Evolutionary conservation across 139 green algal genomes (phyloP).

Genomic region (Chlamydomonas schloesseri): DNA sequence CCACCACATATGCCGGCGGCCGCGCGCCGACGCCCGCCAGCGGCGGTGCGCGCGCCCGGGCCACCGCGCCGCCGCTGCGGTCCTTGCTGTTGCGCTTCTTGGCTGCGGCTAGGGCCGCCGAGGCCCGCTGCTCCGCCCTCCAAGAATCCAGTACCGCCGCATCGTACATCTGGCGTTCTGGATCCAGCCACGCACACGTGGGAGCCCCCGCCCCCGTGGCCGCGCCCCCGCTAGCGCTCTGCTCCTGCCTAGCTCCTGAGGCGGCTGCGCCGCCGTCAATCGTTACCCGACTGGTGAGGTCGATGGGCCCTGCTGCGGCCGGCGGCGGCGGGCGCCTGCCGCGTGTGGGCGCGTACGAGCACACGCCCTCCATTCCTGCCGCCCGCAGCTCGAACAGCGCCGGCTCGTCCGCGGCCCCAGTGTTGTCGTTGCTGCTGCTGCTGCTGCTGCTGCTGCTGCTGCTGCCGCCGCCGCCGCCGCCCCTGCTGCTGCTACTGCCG

Average conservation of each 20-base stretch:
- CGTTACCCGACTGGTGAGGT: no score
- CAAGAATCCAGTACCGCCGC: not conserved
- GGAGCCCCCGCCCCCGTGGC: not conserved
- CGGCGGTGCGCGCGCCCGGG: not conserved
- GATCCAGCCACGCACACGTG: constrained; percentile 20
- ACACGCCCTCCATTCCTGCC: not conserved
- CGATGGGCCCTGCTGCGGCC: not conserved
- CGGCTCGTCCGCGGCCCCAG: no score
- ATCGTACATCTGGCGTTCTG: not conserved
- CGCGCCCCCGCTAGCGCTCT: not conserved
- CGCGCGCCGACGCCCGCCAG: not conserved
- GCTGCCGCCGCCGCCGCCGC: not conserved
- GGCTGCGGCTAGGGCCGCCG: no score
- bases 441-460: not conserved
- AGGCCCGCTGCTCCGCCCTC: not conserved
- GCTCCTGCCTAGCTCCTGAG: no score
- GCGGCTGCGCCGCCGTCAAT: not conserved
- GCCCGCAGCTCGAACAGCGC: constrained; percentile 4
- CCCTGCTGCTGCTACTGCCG: no score
- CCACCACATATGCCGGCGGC: constrained; percentile 13
- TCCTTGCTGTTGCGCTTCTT: not conserved
- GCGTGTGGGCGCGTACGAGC: not conserved
- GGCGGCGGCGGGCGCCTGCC: not conserved
- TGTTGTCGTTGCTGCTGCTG: not conserved
- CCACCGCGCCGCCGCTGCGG: not conserved